Conservation (phyloP, 371 early-diverging fungal species). For the Circinella minor region DNA sequence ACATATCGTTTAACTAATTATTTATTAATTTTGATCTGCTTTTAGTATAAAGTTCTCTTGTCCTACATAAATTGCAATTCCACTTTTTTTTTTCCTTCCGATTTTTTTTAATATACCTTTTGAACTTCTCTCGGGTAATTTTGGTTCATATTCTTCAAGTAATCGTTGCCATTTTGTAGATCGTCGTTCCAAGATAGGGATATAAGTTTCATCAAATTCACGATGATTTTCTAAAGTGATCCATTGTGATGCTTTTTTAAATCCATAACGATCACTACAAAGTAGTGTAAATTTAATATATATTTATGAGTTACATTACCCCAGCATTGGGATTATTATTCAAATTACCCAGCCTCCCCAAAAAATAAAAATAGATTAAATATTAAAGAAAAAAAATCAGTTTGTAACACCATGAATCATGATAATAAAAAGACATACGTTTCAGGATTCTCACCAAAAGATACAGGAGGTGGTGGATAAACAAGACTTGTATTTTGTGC, state of each 20-base stretch:
- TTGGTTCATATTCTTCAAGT: slow-evolving; percentile 51
- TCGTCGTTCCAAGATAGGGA: slow-evolving; percentile 55
- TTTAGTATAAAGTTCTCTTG: neutral
- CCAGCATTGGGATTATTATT: too few relatives aligned
- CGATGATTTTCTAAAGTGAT: slow-evolving; percentile 51
- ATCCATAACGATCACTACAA: slow-evolving; percentile 64
- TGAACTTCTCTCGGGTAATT: slow-evolving; percentile 49
- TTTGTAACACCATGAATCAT: neutral
- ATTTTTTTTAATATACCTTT: slow-evolving; percentile 42
- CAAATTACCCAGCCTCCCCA: neutral
- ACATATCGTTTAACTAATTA: slow-evolving; percentile 69
- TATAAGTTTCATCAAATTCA: slow-evolving; percentile 53
- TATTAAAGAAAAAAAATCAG: neutral
- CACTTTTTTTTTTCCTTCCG: too few relatives aligned
- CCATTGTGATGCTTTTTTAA: slow-evolving; percentile 59
- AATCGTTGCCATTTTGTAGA: slow-evolving; percentile 57
- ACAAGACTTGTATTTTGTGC: slow-evolving; percentile 8
- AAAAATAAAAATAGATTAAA: slow-evolving; percentile 1
- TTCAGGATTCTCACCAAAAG: slow-evolving; percentile 22
- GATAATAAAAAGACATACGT: slow-evolving; percentile 11
- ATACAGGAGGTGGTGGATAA: slow-evolving; percentile 21
- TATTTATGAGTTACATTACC: too few relatives aligned
- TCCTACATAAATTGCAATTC: neutral
- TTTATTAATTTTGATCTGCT: slow-evolving; percentile 1
- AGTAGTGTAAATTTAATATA: neutral